Percentiles rank a stretch among this genome's conserved stretches.
Evolutionary conservation across 768 basidiomycete genomes (phyloP).

Genomic region (Hypsizygus marmoreus): DNA sequence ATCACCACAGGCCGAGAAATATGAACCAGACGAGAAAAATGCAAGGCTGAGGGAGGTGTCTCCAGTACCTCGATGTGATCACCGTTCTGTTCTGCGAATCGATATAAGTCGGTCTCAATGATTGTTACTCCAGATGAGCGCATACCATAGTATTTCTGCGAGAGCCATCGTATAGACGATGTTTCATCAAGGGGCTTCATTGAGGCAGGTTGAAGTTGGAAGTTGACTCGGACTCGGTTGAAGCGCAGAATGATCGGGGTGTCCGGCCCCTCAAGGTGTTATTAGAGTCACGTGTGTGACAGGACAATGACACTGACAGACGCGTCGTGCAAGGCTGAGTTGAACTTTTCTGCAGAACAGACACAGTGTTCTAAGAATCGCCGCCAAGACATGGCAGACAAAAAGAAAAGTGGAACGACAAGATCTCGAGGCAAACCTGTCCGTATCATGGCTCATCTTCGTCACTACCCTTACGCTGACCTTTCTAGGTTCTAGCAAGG

Average conservation of each 20-base stretch:
- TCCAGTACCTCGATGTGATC: slow-evolving; percentile 49
- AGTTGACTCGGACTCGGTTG: too few species aligned
- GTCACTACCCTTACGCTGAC: slow-evolving; percentile 7
- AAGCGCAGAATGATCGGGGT: too few species aligned
- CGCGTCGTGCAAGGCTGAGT: slow-evolving; percentile 17
- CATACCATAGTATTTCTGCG: slow-evolving; percentile 45
- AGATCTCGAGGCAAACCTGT: slow-evolving; percentile 29
- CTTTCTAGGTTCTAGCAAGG: slow-evolving; percentile 19
- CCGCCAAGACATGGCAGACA: slow-evolving; percentile 32
- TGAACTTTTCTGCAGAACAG: too few species aligned
- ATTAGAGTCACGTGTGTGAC: background rate
- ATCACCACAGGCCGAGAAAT: slow-evolving; percentile 76
- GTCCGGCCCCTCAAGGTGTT: too few species aligned
- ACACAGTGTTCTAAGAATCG: too few species aligned
- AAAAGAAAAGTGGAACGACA: slow-evolving; percentile 20
- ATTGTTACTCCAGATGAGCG: background rate
- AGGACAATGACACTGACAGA: background rate
- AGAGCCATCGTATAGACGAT: slow-evolving; percentile 28
- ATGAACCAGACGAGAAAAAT: slow-evolving; percentile 69
- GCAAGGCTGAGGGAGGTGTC: slow-evolving; percentile 60
- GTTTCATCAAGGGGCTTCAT: too few species aligned
- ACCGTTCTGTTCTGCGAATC: slow-evolving; percentile 59
- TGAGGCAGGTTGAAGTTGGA: too few species aligned
- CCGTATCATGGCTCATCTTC: slow-evolving; percentile 13
- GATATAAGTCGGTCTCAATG: background rate